These are phyloP conservation scores for Mycena chlorophos DNA, from an alignment of 768 basidiomycete genomes.

Conservation along the genomic window DNA sequence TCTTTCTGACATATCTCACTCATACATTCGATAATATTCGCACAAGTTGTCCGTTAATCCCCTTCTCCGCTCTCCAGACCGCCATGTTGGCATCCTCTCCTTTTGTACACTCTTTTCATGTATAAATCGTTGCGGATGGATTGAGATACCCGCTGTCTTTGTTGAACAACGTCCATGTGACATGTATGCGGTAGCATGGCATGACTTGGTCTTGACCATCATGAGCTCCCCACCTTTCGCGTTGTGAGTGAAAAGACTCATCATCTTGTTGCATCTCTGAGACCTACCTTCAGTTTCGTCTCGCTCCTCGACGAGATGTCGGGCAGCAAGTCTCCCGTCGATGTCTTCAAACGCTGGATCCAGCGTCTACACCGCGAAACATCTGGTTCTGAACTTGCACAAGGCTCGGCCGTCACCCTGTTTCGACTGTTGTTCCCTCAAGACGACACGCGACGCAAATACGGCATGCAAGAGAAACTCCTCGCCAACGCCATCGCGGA, in stretches of 20 bases:
- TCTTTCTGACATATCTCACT: slow-evolving; percentile 21
- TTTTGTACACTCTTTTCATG: slow-evolving; percentile 4
- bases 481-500: slow-evolving; percentile 55
- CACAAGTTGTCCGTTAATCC: slow-evolving; percentile 4
- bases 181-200: neutral
- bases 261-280: slow-evolving; percentile 7
- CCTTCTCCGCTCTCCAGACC: slow-evolving; percentile 8
- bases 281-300: slow-evolving; percentile 40
- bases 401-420: slow-evolving; percentile 55
- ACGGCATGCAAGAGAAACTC: slow-evolving; percentile 67
- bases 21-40: slow-evolving; percentile 13
- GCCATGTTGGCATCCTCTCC: slow-evolving; percentile 8
- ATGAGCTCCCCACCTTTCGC: slow-evolving; percentile 35
- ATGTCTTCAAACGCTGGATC: slow-evolving; percentile 48
- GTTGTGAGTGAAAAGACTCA: slow-evolving; percentile 36
- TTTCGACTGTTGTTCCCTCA: slow-evolving; percentile 86
- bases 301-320: slow-evolving; percentile 51
- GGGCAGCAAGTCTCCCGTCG: slow-evolving; percentile 37
- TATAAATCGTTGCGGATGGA: slow-evolving; percentile 15
- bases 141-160: neutral
- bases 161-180: neutral
- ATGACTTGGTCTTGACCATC: neutral
- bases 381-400: slow-evolving; percentile 51
- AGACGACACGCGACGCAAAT: slow-evolving; percentile 69
- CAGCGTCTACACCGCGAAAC: slow-evolving; percentile 37